These are phyloP conservation scores for Cercospora berteroae DNA, from an alignment of 2,329 filamentous ascomycete species.

Conservation along the genomic window DNA sequence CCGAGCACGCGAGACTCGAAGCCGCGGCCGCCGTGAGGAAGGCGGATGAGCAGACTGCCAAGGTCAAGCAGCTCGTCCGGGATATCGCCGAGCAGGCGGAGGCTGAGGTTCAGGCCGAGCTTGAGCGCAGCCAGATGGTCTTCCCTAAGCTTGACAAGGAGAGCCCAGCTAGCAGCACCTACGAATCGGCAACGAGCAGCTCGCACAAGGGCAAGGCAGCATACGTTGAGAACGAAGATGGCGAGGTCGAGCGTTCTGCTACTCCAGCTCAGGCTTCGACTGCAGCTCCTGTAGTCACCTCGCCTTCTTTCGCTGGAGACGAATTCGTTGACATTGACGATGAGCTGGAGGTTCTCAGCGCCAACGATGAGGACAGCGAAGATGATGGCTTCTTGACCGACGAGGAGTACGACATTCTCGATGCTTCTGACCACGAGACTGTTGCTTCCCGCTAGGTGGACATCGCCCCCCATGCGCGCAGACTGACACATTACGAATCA, in stretches of 20 bases:
- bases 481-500: slow-evolving; percentile 2
- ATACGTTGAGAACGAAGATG: slow-evolving; percentile 59
- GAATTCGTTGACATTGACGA: slow-evolving; percentile 53
- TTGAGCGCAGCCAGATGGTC: slow-evolving; percentile 71
- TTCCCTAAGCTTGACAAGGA: slow-evolving; percentile 97
- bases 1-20: slow-evolving; percentile 31
- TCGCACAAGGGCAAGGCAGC: slow-evolving; percentile 48
- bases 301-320: slow-evolving; percentile 38
- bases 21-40: slow-evolving; percentile 32
- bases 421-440: slow-evolving; percentile 84
- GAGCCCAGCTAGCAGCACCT: slow-evolving; percentile 76
- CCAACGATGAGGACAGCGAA: slow-evolving; percentile 60
- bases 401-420: slow-evolving; percentile 95
- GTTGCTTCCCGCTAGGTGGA: slow-evolving; percentile 29
- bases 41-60: slow-evolving; percentile 29
- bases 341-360: slow-evolving; percentile 48
- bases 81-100: slow-evolving; percentile 39
- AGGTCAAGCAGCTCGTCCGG: slow-evolving; percentile 34
- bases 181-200: slow-evolving; percentile 54
- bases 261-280: slow-evolving; percentile 20
- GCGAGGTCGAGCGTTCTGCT: slow-evolving; percentile 49
- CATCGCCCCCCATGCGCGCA: neutral
- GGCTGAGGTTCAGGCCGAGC: slow-evolving; percentile 24
- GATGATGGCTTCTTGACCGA: slow-evolving; percentile 84
- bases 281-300: slow-evolving; percentile 20